Evolutionary conservation across 163 green algal species (phyloP), one percentile per base, ranked within the genome.

Genomic region (Chlamydomonas reinhardtii): DNA sequence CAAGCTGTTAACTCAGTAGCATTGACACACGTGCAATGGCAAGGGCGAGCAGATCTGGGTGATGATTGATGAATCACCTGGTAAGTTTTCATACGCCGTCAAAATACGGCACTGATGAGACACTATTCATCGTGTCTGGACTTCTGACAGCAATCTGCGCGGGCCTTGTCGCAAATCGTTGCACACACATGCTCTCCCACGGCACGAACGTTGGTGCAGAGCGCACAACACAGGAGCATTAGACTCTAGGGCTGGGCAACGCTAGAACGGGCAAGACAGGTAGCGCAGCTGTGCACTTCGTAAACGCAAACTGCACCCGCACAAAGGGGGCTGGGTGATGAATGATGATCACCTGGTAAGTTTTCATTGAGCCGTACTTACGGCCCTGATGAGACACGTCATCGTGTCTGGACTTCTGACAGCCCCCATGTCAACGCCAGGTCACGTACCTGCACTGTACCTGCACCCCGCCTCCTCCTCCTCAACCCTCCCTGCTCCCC

Each of bases 341-440:
- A 85, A 25, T 37, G 31, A 34, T 43, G 16, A 56, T 56, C 6
- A 54, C 12, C 68, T 85, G 79, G 69, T 78, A 85, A 85, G 12
- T 29, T 74, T 70, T 65, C 48, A 56, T 56, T n/a, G 19, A 2
- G 48, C 48, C 14, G 48, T 56, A 56, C 48, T 20, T 56, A 56
- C 48, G 48, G 79, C 52, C 0, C 79, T 85, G 79, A 78, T 35
- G 79, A 85, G 29, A 61, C 56, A 34, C 62, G 4, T 75, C 71
- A 32, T 78, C 78, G 79, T 85, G 79, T 85, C 79, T 85, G 79
- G 79, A 85, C 79, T 34, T 85, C 79, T 78, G 79, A 85, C 79
- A 85, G 52, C 48, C 2, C 39, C 39, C 39, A 5, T 8, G 39
- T 8, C 5, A 48, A n/a, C n/a, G n/a, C n/a, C n/a, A n/a, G n/a